Evolutionary conservation across 805 yeast species (phyloP).

Genomic region (Pichia kluyveri): DNA sequence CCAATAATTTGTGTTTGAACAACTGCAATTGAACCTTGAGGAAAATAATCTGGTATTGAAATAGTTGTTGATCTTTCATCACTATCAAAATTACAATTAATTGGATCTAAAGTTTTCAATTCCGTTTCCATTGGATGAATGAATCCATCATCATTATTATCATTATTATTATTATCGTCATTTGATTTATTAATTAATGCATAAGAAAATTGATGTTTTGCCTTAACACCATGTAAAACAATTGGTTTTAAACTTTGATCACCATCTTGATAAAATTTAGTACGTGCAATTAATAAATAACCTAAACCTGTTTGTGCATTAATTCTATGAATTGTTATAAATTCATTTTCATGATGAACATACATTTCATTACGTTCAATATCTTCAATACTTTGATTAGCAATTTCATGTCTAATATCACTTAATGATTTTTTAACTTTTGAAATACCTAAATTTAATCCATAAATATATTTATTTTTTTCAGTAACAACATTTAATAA

Average conservation of each 20-base stretch:
- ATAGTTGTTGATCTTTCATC: slow-evolving; percentile 41
- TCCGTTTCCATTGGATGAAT: slow-evolving; percentile 62
- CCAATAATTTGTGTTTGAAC: slow-evolving; percentile 60
- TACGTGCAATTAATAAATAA: slow-evolving; percentile 79
- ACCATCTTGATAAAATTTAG: slow-evolving; percentile 51
- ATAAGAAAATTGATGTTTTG: slow-evolving; percentile 49
- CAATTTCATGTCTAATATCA: slow-evolving; percentile 46
- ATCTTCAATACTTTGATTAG: slow-evolving; percentile 48
- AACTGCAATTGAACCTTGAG: slow-evolving; percentile 87
- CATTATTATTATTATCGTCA: neutral
- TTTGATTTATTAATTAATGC: slow-evolving; percentile 33
- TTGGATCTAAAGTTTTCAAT: slow-evolving; percentile 42
- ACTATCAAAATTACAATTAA: slow-evolving; percentile 37
- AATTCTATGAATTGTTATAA: slow-evolving; percentile 79
- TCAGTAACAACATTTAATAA: slow-evolving; percentile 77
- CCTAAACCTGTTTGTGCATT: slow-evolving; percentile 83
- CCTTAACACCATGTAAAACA: slow-evolving; percentile 50
- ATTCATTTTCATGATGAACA: slow-evolving; percentile 90
- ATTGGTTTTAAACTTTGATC: slow-evolving; percentile 52
- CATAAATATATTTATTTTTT: slow-evolving; percentile 47
- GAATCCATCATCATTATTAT: slow-evolving; percentile 1
- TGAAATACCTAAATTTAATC: slow-evolving; percentile 77
- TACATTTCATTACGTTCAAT: slow-evolving; percentile 70
- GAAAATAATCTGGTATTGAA: slow-evolving; percentile 53
- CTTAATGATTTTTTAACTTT: slow-evolving; percentile 56